Evolutionary conservation across 2,329 filamentous ascomycete species (phyloP), one percentile per base, ranked within the genome.

Genomic region (Purpureocillium takamizusanense): DNA sequence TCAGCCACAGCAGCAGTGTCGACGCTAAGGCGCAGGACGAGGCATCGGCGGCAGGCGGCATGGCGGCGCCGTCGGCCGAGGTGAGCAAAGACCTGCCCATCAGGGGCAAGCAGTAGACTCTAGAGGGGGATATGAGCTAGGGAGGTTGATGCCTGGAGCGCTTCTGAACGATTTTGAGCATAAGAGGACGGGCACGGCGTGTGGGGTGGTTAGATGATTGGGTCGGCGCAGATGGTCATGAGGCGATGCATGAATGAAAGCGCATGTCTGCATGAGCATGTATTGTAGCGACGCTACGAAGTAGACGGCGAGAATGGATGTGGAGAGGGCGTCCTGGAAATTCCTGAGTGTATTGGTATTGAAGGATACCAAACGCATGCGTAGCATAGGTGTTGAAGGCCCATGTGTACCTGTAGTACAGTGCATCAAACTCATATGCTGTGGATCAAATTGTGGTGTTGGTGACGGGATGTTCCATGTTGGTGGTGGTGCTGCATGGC

Each of bases 1-100:
- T 28, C 13, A 32, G 15, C 16, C 23, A 36, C 31, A 12, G 28
- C 23, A 25, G 10, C 14, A 25, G 10, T 10, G 28, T 30, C 21
- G 36, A 36, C 18, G 41, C 37, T 39, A 47, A 46, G 43, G 45
- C 43, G 7, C 29, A 42, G 42, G 45, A 46, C 23, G 42, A 46
- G 37, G 36, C 36, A 15, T 39, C 46, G 31, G 46, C 44, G 10
- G 40, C 44, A 5, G 44, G 43, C 9, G 45, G 39, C 18, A 44
- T 41, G 31, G 35, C 38, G 9, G 40, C 39, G 30, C 35, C 47
- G 21, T 43, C 41, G 18, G 38, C 47, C 4, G 50, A 50, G 34
- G 42, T 47, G 31, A 49, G 41, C 6, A 46, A 43, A 31, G 46
- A 51, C 17, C 36, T 52, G 36, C 48, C 48, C 8, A 51, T 52